Conservation (phyloP, 2,329 filamentous ascomycete genomes). For the Ophiosphaerella narmari region DNA sequence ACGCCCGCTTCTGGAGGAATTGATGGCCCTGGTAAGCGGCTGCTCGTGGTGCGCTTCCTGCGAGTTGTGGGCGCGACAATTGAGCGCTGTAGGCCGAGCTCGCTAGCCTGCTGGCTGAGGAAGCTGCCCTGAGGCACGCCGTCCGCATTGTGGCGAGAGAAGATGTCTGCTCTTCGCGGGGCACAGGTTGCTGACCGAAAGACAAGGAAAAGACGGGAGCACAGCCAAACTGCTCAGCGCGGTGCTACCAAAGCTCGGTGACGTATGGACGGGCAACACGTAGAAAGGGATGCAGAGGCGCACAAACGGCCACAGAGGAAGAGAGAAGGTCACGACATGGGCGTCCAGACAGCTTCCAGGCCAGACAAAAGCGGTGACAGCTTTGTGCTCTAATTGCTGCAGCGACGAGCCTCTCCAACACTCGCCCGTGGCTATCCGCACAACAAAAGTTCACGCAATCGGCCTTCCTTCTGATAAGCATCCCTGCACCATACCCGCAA, state of each 20-base stretch:
- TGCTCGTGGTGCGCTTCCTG: conserved; percentile 20
- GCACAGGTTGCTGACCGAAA: not conserved
- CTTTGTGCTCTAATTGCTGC: not conserved
- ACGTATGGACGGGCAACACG: not conserved
- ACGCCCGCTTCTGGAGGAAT: conserved; percentile 24
- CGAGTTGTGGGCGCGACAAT: conserved; percentile 25
- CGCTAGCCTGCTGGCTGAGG: conserved; percentile 32
- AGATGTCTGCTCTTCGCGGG: conserved; percentile 1
- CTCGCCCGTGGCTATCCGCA: conserved; percentile 23
- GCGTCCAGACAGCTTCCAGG: not conserved
- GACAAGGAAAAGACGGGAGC: not conserved
- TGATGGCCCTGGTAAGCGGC: conserved; percentile 20
- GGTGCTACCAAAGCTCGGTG: conserved; percentile 1
- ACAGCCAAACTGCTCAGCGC: not conserved
- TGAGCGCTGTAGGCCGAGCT: conserved; percentile 24
- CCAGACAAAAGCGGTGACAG: conserved; percentile 3
- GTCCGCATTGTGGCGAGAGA: conserved; percentile 33
- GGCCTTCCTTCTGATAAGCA: conserved; percentile 16
- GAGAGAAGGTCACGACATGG: conserved; percentile 5
- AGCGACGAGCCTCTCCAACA: not conserved
- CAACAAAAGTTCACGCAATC: not conserved
- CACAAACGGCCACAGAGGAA: not conserved
- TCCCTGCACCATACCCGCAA: conserved; percentile 3
- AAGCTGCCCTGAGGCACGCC: conserved; percentile 38
- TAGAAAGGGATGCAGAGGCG: not conserved